These are phyloP conservation scores for Starmerella kuoi DNA, from an alignment of 805 yeast genomes.

Conservation along the genomic window DNA sequence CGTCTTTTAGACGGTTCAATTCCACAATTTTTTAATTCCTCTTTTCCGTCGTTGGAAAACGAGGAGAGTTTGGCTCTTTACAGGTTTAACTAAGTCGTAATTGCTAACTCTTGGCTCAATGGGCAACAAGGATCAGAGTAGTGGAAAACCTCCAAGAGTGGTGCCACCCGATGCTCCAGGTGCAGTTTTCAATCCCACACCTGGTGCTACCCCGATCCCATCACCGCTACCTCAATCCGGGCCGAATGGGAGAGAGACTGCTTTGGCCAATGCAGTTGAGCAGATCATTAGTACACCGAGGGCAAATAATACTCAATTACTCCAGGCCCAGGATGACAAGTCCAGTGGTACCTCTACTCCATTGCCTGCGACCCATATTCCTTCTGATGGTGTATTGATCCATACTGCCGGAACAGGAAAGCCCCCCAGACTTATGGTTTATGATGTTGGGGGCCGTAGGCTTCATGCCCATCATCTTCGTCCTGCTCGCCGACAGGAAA, in stretches of 20 bases:
- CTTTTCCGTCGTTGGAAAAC: too few species aligned
- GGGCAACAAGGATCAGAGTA: not conserved
- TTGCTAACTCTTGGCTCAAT: not conserved
- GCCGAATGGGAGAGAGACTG: not conserved
- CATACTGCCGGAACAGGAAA: slow-evolving; percentile 17
- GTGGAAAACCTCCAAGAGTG: not conserved
- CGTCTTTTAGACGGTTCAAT: too few species aligned
- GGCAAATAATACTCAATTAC: too few species aligned
- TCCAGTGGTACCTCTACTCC: not conserved
- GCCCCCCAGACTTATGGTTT: slow-evolving; percentile 24
- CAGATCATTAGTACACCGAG: too few species aligned
- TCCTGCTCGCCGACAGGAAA: slow-evolving; percentile 41
- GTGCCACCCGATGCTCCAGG: slow-evolving; percentile 8
- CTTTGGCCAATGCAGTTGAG: not conserved
- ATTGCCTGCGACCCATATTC: not conserved
- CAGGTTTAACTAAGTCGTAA: too few species aligned
- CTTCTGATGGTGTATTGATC: slow-evolving; percentile 1
- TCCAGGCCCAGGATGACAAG: not conserved
- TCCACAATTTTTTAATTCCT: too few species aligned
- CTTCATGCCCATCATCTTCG: slow-evolving; percentile 77
- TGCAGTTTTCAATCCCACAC: slow-evolving; percentile 4
- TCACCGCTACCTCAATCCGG: not conserved
- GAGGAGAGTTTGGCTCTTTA: too few species aligned
- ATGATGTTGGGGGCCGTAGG: slow-evolving; percentile 27
- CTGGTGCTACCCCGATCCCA: not conserved